A percentile compares a stretch with the other conserved stretches of the same genome.
These are phyloP conservation scores for Rutidosis leptorrhynchoides DNA, from an alignment of 129 eudicot species.

Conservation along the genomic window DNA sequence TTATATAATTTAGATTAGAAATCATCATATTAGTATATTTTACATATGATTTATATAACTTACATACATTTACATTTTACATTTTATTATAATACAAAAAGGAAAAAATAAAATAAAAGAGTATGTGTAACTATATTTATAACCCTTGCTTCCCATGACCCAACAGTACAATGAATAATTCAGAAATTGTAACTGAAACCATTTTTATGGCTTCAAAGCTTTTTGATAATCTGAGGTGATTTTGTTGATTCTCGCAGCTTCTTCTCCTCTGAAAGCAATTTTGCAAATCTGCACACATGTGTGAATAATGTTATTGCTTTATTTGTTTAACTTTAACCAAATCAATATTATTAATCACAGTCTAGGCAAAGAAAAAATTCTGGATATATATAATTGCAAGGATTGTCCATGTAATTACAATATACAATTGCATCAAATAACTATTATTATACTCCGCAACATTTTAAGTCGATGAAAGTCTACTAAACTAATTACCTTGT, in stretches of 20 bases:
- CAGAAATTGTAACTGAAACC: neutral
- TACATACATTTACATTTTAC: too few species aligned
- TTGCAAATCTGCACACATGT: conserved; percentile 48
- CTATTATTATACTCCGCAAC: neutral
- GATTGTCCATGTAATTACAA: too few species aligned
- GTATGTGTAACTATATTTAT: neutral
- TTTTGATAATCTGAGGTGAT: conserved; percentile 1
- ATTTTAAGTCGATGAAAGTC: too few species aligned
- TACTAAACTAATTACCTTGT: conserved; percentile 30
- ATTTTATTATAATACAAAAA: too few species aligned
- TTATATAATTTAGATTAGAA: too few species aligned
- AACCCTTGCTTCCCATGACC: neutral
- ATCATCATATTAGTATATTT: too few species aligned
- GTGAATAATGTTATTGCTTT: neutral
- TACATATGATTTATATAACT: too few species aligned
- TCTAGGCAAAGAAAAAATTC: too few species aligned
- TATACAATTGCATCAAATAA: too few species aligned
- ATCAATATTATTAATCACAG: too few species aligned
- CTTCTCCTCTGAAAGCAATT: conserved; percentile 54
- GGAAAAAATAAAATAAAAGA: neutral
- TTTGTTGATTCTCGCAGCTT: conserved; percentile 33
- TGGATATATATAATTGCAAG: too few species aligned
- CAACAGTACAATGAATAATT: neutral
- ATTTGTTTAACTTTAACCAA: neutral
- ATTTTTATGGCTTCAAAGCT: neutral